These are phyloP conservation scores for Metschnikowia lachancei DNA, from an alignment of 805 yeast genomes.

Conservation along the genomic window DNA sequence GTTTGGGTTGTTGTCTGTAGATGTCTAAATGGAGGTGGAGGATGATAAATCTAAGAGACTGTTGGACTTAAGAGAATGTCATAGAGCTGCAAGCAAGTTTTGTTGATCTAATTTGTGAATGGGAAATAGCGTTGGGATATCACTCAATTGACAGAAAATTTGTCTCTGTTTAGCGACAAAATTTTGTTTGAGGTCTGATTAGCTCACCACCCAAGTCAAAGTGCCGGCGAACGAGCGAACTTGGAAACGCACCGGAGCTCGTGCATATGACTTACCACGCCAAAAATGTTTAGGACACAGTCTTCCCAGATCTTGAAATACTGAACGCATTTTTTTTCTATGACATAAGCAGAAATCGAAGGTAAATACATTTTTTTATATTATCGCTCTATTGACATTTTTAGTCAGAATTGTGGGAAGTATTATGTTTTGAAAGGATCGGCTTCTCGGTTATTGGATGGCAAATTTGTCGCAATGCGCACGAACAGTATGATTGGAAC, in stretches of 20 bases:
- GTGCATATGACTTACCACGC: conserved; percentile 4
- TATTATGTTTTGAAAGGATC: too few relatives aligned
- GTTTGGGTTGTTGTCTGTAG: background rate
- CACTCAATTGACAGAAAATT: background rate
- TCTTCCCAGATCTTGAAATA: background rate
- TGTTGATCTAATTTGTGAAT: too few relatives aligned
- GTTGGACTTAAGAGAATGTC: background rate
- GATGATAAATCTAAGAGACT: background rate
- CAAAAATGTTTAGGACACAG: background rate
- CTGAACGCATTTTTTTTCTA: background rate
- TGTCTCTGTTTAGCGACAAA: background rate
- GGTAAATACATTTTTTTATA: too few relatives aligned
- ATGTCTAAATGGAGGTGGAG: background rate
- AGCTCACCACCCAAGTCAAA: background rate
- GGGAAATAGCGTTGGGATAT: background rate
- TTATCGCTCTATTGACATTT: too few relatives aligned
- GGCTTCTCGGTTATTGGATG: too few relatives aligned
- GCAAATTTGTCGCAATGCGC: too few relatives aligned
- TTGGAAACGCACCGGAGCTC: background rate
- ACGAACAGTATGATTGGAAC: too few relatives aligned
- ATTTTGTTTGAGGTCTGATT: background rate
- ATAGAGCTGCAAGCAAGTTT: too few relatives aligned
- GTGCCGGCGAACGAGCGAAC: conserved; percentile 2
- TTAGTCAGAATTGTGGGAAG: too few relatives aligned
- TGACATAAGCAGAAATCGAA: too few relatives aligned